Evolutionary conservation across 2,329 filamentous ascomycete genomes (phyloP), one percentile per base, ranked within the genome.

Genomic region (Curvularia hawaiiensis): DNA sequence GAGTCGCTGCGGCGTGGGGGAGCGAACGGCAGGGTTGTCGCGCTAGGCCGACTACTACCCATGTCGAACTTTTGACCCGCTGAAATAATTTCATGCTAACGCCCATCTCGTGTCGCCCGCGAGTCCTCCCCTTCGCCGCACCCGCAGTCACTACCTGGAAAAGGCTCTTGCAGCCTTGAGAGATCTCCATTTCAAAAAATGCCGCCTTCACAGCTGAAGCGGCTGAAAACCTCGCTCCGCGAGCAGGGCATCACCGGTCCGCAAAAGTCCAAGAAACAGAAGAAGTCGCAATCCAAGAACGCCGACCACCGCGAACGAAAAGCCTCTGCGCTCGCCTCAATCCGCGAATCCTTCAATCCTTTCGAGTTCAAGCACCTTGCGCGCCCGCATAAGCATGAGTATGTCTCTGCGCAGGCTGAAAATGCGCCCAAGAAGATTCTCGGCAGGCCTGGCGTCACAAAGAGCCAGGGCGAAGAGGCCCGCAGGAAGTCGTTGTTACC

Each of bases 341-440:
- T 99, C 74, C 90, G 95, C 72, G 93, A 98, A 71, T 90, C 93
- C 66, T 98, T 98, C 85, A 99, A 99, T 75, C 95, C 95, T 0
- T 99, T 99, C 78, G 95, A 99, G 73, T 86, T 97, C 75, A 96
- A 96, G 78, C 87, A 90, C 57, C 87, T 89, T 40, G 83, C 88
- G 1, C 85, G 89, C 58, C 90, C 88, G 0, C 88, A 88, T 55
- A 98, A 98, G 71, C 96, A 96, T 64, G 88, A 94, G 43, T 89
- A 93, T 44, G 92, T 90, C 0, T 93, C 84, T 52, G 85, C 85
- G 56, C 82, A 85, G 6, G 77, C 79, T 12, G 80, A 82, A 45
- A 65, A 72, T 64, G 80, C 82, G 26, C 86, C 84, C 62, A 64
- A 66, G 35, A 84, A 84, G 48, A 77, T 89, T 61, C 82, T 89